Evolutionary conservation across 495 filamentous ascomycete genomes (phyloP).

Genomic region (Xylaria cubensis): DNA sequence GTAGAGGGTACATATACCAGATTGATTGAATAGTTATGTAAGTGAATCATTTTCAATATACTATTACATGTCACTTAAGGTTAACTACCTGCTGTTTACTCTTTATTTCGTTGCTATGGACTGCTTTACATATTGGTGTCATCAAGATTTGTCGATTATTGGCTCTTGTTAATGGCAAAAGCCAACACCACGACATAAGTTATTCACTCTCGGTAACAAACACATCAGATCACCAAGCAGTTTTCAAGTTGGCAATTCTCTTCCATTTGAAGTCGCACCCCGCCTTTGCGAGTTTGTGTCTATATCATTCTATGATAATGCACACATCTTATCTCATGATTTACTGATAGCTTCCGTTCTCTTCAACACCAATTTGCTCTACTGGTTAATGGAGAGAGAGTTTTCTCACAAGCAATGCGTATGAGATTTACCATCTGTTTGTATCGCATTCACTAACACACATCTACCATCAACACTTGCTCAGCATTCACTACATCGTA

Average conservation of each 20-base stretch:
- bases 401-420: background rate
- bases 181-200: background rate
- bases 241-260: background rate
- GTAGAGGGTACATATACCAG: too few species aligned
- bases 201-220: background rate
- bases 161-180: too few species aligned
- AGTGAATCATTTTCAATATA: too few species aligned
- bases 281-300: background rate
- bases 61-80: too few species aligned
- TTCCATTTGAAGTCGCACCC: background rate
- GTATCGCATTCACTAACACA: too few species aligned
- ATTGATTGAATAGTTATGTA: too few species aligned
- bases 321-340: background rate
- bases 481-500: background rate
- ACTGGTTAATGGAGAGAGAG: background rate
- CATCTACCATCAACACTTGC: background rate
- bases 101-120: too few species aligned
- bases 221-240: background rate
- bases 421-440: background rate
- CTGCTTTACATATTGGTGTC: too few species aligned
- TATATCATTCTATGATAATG: background rate
- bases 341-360: background rate
- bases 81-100: too few species aligned
- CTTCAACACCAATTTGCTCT: background rate
- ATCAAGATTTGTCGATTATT: too few species aligned